phyloP scores from a whole-genome alignment of 129 eudicot genomes.

The Chrysanthemum makinoi region DNA sequence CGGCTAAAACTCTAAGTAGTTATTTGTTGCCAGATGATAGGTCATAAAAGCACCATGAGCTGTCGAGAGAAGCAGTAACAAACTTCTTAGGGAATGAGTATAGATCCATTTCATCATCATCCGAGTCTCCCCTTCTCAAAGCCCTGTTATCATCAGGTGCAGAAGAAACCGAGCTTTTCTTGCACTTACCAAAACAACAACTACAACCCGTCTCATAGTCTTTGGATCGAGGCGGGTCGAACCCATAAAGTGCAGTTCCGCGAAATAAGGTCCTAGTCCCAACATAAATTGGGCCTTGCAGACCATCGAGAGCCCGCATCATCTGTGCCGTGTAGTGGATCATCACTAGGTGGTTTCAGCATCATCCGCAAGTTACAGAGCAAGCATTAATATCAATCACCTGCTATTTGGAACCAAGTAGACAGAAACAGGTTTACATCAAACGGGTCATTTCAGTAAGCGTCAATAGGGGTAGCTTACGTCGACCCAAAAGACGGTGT shows the following conservation, averaged over 20 bases:
- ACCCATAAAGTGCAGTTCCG: conserved; percentile 50
- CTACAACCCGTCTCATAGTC: conserved; percentile 42
- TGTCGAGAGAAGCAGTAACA: too few relatives aligned
- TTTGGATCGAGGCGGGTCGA: conserved; percentile 54
- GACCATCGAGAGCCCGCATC: conserved; percentile 62
- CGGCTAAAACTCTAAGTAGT: too few relatives aligned
- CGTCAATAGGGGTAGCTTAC: too few relatives aligned
- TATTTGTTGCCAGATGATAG: too few relatives aligned
- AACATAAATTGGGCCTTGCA: conserved; percentile 60
- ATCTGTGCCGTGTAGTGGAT: conserved; percentile 43
- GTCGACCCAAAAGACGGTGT: too few relatives aligned
- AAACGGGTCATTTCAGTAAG: too few relatives aligned
- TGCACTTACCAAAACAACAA: conserved; percentile 44
- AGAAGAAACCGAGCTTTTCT: conserved; percentile 38
- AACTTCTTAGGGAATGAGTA: conserved; percentile 43
- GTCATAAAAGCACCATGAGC: too few relatives aligned
- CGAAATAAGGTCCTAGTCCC: conserved; percentile 58
- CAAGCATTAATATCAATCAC: background rate
- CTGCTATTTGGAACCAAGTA: background rate
- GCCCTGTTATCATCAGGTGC: conserved; percentile 44
- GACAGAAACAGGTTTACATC: too few relatives aligned
- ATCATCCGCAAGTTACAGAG: conserved; percentile 44
- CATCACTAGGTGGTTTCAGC: conserved; percentile 69
- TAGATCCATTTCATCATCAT: conserved; percentile 46
- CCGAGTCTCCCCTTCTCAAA: conserved; percentile 46